Evolutionary conservation across 768 basidiomycete genomes (phyloP).

Genomic region (Psilocybe azurescens): DNA sequence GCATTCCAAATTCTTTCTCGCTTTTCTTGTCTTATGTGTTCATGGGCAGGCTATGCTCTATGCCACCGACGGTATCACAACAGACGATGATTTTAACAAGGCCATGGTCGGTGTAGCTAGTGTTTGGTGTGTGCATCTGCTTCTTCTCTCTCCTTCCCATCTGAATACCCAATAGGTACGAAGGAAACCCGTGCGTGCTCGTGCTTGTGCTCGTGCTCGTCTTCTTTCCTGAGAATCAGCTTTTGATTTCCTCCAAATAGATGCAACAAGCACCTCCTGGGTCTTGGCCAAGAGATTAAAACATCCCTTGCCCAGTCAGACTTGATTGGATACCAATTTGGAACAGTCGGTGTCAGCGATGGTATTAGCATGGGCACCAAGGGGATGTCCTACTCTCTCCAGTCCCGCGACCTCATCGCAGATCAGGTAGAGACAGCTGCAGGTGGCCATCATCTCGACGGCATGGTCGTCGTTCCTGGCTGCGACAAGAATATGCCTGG

Average conservation of each 20-base stretch:
- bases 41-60: slow-evolving; percentile 90
- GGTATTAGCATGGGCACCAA: slow-evolving; percentile 98
- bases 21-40: neutral
- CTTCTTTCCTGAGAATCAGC: slow-evolving; percentile 1
- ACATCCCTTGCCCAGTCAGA: slow-evolving; percentile 70
- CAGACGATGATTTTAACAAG: slow-evolving; percentile 87
- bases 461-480: slow-evolving; percentile 96
- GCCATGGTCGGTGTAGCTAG: slow-evolving; percentile 98
- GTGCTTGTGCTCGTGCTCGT: too few species aligned
- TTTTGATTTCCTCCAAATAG: slow-evolving; percentile 43
- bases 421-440: slow-evolving; percentile 96
- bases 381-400: slow-evolving; percentile 95
- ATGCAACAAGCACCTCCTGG: slow-evolving; percentile 94
- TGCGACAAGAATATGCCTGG: slow-evolving; percentile 99
- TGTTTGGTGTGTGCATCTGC: slow-evolving; percentile 76
- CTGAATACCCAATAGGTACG: slow-evolving; percentile 71
- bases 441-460: slow-evolving; percentile 97
- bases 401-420: slow-evolving; percentile 96
- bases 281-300: slow-evolving; percentile 87
- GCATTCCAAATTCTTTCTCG: neutral
- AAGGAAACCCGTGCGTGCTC: slow-evolving; percentile 90
- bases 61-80: slow-evolving; percentile 91
- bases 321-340: slow-evolving; percentile 96
- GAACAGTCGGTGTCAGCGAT: slow-evolving; percentile 96
- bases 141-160: slow-evolving; percentile 12